Evolutionary conservation across 768 basidiomycete genomes (phyloP).

Genomic region (Botryobasidium botryosum): DNA sequence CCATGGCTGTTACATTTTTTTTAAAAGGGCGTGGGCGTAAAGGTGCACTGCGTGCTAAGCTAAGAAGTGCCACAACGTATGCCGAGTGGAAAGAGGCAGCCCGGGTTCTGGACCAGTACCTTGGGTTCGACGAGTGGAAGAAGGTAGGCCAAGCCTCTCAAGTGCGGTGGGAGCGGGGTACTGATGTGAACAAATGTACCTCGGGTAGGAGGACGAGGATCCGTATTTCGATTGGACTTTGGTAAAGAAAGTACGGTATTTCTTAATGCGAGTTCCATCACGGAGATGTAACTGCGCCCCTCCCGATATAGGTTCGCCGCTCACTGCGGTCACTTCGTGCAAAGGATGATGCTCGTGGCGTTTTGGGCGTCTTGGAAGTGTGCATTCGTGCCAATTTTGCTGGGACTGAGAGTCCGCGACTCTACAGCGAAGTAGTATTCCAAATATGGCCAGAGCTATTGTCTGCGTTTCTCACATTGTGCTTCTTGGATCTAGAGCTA

Average conservation of each 20-base stretch:
- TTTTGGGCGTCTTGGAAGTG: conserved; percentile 80
- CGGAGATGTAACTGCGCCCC: background rate
- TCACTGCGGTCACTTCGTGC: conserved; percentile 57
- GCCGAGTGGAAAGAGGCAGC: conserved; percentile 87
- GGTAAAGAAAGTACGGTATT: conserved; percentile 42
- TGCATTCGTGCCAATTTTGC: conserved; percentile 88
- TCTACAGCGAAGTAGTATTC: conserved; percentile 74
- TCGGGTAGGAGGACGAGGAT: conserved; percentile 45
- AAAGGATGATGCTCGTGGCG: conserved; percentile 65
- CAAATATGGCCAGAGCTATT: background rate
- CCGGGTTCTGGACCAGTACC: conserved; percentile 54
- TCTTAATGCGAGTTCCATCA: background rate
- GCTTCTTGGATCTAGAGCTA: conserved; percentile 50
- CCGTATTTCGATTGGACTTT: conserved; percentile 84
- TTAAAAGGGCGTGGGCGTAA: conserved; percentile 79
- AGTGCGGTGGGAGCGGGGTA: no score
- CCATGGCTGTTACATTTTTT: background rate
- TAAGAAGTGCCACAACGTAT: conserved; percentile 62
- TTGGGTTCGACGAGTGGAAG: conserved; percentile 88
- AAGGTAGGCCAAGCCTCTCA: no score
- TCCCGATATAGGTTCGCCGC: conserved; percentile 45
- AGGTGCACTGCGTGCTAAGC: conserved; percentile 52
- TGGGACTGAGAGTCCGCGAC: conserved; percentile 69
- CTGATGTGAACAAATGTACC: background rate
- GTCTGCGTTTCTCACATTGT: background rate